Conservation (phyloP, 2,329 filamentous ascomycete species). For the Nannizziopsis arthrosporioides region DNA sequence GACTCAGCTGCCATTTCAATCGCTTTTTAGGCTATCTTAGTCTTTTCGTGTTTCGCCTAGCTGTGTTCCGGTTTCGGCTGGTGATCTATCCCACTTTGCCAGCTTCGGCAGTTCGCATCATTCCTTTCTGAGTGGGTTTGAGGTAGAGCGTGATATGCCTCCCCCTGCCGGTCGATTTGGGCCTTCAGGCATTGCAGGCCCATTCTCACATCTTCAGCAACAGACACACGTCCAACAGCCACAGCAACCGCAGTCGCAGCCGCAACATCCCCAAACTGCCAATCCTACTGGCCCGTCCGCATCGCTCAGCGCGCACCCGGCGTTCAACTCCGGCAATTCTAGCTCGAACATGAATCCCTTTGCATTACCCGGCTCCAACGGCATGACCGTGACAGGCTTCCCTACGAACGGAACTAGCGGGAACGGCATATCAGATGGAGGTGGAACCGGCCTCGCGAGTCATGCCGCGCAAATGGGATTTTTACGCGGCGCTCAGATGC, state of each 20-base stretch:
- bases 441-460: slow-evolving; percentile 63
- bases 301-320: slow-evolving; percentile 54
- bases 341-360: slow-evolving; percentile 60
- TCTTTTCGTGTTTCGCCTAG: not conserved
- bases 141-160: slow-evolving; percentile 38
- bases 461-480: slow-evolving; percentile 84
- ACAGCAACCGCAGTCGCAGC: slow-evolving; percentile 39
- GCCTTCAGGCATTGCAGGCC: slow-evolving; percentile 47
- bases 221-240: slow-evolving; percentile 32
- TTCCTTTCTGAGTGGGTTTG: slow-evolving; percentile 12
- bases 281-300: slow-evolving; percentile 43
- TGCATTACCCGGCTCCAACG: slow-evolving; percentile 42
- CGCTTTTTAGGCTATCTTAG: not conserved
- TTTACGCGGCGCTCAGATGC: slow-evolving; percentile 57
- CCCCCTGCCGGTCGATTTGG: slow-evolving; percentile 48
- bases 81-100: slow-evolving; percentile 16
- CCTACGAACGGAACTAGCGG: slow-evolving; percentile 47
- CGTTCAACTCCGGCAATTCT: slow-evolving; percentile 52
- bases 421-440: slow-evolving; percentile 33
- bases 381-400: slow-evolving; percentile 46
- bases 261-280: slow-evolving; percentile 37
- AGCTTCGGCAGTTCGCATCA: slow-evolving; percentile 9
- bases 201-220: slow-evolving; percentile 47
- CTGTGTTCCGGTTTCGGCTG: not conserved
- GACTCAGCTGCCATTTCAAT: not conserved